Percentiles rank a stretch among this genome's conserved stretches.
phyloP scores from a whole-genome alignment of 2,329 filamentous ascomycete genomes.

The Pseudogymnoascus pannorum region DNA sequence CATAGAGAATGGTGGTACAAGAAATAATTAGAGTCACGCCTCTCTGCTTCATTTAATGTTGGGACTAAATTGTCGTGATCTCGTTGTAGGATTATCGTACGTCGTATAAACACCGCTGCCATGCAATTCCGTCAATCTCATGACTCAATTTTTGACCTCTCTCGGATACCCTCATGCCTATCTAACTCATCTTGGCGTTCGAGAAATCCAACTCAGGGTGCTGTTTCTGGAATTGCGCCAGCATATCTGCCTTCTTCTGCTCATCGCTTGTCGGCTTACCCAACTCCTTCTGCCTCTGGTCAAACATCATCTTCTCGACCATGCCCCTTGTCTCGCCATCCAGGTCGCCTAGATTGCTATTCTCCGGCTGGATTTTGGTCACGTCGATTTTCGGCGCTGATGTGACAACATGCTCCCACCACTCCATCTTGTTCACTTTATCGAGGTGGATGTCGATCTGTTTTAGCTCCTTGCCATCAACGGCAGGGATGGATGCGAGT shows the following conservation, averaged over 20 bases:
- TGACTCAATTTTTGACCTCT: background rate
- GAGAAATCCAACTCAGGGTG: conserved; percentile 66
- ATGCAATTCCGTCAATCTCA: background rate
- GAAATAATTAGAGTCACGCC: background rate
- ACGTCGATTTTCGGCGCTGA: conserved; percentile 87
- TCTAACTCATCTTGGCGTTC: conserved; percentile 58
- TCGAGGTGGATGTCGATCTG: conserved; percentile 78
- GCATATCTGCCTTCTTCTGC: conserved; percentile 86
- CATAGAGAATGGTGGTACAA: background rate
- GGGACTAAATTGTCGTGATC: background rate
- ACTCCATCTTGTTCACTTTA: conserved; percentile 95
- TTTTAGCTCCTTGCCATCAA: conserved; percentile 57
- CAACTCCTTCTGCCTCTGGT: conserved; percentile 93
- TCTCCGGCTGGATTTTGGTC: conserved; percentile 89
- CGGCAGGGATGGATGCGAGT: conserved; percentile 56
- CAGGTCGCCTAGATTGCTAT: conserved; percentile 81
- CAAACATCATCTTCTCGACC: conserved; percentile 99
- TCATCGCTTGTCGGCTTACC: conserved; percentile 88
- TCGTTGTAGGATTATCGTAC: conserved; percentile 3
- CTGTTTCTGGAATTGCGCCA: conserved; percentile 86
- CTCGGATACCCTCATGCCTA: background rate
- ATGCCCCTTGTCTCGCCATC: conserved; percentile 92
- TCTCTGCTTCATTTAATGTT: background rate
- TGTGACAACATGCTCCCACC: conserved; percentile 92
- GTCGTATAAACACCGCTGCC: conserved; percentile 3